phyloP scores from a whole-genome alignment of 768 basidiomycete genomes.

The Coprinopsis cinerea region DNA sequence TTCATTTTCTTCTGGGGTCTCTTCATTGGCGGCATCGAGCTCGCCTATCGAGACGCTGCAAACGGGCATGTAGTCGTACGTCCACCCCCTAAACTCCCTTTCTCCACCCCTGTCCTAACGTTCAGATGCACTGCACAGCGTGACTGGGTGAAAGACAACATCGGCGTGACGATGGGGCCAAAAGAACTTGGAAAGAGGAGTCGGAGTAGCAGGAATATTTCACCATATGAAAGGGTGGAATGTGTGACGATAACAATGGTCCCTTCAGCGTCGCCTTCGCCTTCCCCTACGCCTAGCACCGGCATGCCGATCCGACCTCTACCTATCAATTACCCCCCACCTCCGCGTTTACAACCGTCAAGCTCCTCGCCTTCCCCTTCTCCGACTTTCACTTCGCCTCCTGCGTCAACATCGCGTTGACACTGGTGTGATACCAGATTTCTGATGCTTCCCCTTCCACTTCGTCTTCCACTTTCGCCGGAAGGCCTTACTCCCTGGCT shows the following conservation, averaged over 20 bases:
- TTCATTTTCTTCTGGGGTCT: slow-evolving; percentile 17
- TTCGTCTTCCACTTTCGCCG: too few relatives aligned
- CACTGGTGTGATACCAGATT: too few relatives aligned
- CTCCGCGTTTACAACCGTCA: too few relatives aligned
- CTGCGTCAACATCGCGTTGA: too few relatives aligned
- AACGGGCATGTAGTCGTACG: background rate
- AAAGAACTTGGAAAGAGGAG: too few relatives aligned
- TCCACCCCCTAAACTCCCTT: background rate
- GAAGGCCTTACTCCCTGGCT: too few relatives aligned
- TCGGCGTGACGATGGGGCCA: background rate
- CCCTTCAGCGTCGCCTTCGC: background rate
- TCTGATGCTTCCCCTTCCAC: too few relatives aligned
- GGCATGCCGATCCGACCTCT: too few relatives aligned
- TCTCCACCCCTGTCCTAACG: background rate
- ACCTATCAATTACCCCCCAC: background rate
- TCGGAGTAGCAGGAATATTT: background rate
- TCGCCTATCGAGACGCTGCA: background rate
- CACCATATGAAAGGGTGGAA: background rate
- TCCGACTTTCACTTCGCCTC: too few relatives aligned
- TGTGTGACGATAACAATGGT: background rate
- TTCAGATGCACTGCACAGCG: background rate
- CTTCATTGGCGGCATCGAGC: slow-evolving; percentile 15
- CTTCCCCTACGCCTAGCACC: too few relatives aligned
- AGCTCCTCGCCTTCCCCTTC: too few relatives aligned
- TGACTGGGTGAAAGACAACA: background rate